Percentiles rank a stretch among this genome's conserved stretches.
These are phyloP conservation scores for Pinus albicaulis DNA, from an alignment of 75 land plant species.

Conservation along the genomic window DNA sequence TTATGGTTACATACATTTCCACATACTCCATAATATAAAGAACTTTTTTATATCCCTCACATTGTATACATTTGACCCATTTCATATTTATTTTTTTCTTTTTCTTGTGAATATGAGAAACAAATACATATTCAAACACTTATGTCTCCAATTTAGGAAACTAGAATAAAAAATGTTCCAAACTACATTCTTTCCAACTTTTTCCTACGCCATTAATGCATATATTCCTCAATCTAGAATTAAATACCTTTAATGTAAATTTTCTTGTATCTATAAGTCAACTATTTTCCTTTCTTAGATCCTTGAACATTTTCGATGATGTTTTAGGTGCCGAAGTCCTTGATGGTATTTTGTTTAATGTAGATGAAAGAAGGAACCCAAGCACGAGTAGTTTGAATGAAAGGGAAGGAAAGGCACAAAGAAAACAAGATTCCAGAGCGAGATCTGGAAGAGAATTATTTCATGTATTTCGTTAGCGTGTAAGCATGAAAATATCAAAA, in stretches of 20 bases:
- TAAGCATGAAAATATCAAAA: too few species aligned
- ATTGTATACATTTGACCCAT: too few species aligned
- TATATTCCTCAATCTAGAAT: neutral
- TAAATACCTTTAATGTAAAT: neutral
- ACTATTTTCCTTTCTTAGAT: neutral
- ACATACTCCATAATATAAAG: neutral
- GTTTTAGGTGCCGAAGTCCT: neutral
- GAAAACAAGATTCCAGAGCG: constrained; percentile 25
- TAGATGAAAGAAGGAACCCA: constrained; percentile 11
- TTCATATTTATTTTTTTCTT: neutral
- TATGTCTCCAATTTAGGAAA: neutral
- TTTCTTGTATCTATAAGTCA: neutral
- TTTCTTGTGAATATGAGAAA: neutral
- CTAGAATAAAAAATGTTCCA: too few species aligned
- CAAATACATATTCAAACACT: neutral
- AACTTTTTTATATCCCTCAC: neutral
- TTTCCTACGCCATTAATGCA: neutral
- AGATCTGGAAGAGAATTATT: constrained; percentile 35
- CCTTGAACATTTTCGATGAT: neutral
- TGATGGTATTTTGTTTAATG: too few species aligned
- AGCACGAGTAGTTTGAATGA: constrained; percentile 20
- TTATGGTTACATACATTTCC: neutral
- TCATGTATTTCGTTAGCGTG: constrained; percentile 36
- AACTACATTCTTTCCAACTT: too few species aligned
- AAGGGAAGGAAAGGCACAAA: constrained; percentile 28